A percentile compares a stretch with the other conserved stretches of the same genome.
Evolutionary conservation across 2,329 filamentous ascomycete species (phyloP).

Genomic region (Colletotrichum paranaense): DNA sequence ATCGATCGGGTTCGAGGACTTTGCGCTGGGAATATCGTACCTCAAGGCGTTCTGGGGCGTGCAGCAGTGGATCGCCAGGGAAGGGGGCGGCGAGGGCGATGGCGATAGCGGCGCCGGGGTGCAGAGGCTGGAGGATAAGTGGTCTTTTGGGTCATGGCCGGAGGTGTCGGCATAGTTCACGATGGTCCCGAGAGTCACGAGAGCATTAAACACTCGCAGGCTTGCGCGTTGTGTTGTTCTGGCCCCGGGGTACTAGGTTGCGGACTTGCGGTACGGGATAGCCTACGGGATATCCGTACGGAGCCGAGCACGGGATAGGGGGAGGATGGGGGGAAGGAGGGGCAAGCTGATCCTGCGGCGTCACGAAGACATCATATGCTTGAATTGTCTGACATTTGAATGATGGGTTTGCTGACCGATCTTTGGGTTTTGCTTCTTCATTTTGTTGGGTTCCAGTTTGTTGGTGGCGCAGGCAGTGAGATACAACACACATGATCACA

Average conservation of each 20-base stretch:
- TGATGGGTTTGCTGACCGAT: neutral
- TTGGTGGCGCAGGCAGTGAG: neutral
- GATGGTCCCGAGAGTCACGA: neutral
- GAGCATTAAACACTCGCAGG: conserved; percentile 6
- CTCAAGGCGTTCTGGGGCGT: conserved; percentile 43
- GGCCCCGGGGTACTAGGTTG: neutral
- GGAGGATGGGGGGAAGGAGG: neutral
- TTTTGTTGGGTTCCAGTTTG: neutral
- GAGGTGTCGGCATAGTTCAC: neutral
- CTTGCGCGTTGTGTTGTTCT: conserved; percentile 1
- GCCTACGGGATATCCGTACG: neutral
- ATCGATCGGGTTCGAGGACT: conserved; percentile 42
- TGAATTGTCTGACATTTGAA: neutral
- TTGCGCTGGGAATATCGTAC: conserved; percentile 40
- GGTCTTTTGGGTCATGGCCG: conserved; percentile 22
- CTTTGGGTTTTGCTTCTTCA: neutral
- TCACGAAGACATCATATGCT: conserved; percentile 4
- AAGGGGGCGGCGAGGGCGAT: neutral
- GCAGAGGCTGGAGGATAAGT: conserved; percentile 28
- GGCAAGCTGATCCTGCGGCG: neutral
- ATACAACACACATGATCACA: neutral
- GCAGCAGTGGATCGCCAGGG: conserved; percentile 42
- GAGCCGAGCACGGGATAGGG: neutral
- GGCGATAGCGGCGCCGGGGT: conserved; percentile 9
- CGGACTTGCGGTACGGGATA: neutral